Evolutionary conservation across 306 rosid genomes (phyloP), one percentile per base, ranked within the genome.

Genomic region (Acmispon strigosus): DNA sequence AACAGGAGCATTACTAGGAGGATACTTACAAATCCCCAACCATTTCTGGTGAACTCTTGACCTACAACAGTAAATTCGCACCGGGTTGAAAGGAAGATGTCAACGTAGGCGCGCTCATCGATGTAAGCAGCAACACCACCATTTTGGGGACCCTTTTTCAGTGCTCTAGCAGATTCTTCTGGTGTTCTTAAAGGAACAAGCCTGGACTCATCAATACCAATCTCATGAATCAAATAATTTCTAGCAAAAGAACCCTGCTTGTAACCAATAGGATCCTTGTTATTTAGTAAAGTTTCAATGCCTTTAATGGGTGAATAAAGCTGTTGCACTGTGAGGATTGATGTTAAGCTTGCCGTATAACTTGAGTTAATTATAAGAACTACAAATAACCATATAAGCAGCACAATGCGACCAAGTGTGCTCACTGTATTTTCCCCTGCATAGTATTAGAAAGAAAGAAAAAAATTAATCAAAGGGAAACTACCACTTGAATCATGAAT

Each of bases 1-100:
- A 32, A 1, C 49, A 54, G 52, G 43, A 4, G 6, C n/a, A 44
- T 43, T 15, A 65, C 51, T 42, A 27, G 66, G 64, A 39, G 68
- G 69, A 69, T 39, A 85, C 99, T 89, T 78, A 95, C 99, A 86
- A 89, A 94, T 83, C 99, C 99, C 97, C 96, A 95, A 6, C 96
- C 96, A 3, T 87, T 84, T 88, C 88, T 85, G 73, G 99, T 91
- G 87, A 95, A 95, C 74, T 91, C 92, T 80, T 81, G 96, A 75
- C 99, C 99, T 4, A 89, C 82, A 52, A 95, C 66, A 59, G 89
- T 82, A 61, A 86, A 87, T 12, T 95, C 83, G 19, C 99, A 95
- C 11, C 83, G 84, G 72, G 79, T 85, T 22, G 99, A 85, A 64
- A 95, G 99, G 88, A 95, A 95, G 51, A 89, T 82, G 72, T 95